Base-by-base conservation (phyloP, 2,329 filamentous ascomycete genomes). In the Delphinella strobiligena region DNA sequence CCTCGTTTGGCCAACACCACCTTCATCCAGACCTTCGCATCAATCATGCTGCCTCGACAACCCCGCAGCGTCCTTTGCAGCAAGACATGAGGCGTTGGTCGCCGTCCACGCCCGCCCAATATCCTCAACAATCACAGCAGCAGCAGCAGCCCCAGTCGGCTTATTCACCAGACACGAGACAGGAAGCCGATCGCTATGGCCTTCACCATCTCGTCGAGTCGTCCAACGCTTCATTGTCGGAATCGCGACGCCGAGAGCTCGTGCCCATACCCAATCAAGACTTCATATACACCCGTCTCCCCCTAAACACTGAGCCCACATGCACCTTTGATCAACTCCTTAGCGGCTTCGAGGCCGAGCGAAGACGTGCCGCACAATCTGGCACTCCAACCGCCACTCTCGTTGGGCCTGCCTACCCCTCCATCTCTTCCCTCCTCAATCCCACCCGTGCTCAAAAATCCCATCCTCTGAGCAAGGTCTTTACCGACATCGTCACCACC, bases 401-500 rank as follows among this genome's bases (percentile, higher is more conserved):
- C 7, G 71, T 84, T 5, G 85, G 84, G 0, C 85, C 86, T 1
- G 69, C 74, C 11, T 88, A 93, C 53, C 86, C 86, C 1, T 83
- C 80, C 42, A 82, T 93, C 41, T 80, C 79, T 0, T 82, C 81
- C 1, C 70, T 93, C 4, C 71, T 89, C 30, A 84, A 89, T 53
- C 82, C 83, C 0, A 66, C 75, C 31, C 69, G 71, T 37, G 70
- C 68, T 44, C 72, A 50, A 30, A 38, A 38, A 10, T 75, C 78
- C 2, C 85, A 93, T 52, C 84, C 84, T 1, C 67, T 93, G 2
- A 89, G 84, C 5, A 84, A 84, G 48, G 74, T 93, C 11, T 84
- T 93, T 54, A 88, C 83, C 31, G 85, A 93, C 57, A 86, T 93
- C 43, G 67, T 93, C 9, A 70, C 74, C 47, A 85, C 81, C n/a